phyloP scores from a whole-genome alignment of 306 rosid genomes.

The Aeschynomene evenia region DNA sequence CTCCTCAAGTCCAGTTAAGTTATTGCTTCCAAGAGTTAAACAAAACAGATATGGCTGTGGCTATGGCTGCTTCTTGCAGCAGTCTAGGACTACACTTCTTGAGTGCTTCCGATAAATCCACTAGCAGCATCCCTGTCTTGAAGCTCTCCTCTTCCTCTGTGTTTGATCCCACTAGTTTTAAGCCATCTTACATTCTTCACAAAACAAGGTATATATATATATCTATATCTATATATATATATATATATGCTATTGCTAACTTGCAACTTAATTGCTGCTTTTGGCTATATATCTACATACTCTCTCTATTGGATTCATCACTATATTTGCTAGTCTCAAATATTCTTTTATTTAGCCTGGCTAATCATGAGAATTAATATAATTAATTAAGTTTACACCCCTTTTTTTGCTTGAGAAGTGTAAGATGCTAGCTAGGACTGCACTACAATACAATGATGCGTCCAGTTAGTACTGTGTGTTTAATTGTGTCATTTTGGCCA shows the following conservation, averaged over 20 bases:
- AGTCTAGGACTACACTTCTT: slow-evolving; percentile 52
- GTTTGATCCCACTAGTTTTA: slow-evolving; percentile 32
- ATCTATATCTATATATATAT: no score
- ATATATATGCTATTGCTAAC: no score
- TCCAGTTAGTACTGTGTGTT: slow-evolving; percentile 25
- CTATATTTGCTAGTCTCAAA: background rate
- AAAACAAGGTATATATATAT: slow-evolving; percentile 61
- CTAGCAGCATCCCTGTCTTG: slow-evolving; percentile 24
- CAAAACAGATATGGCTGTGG: slow-evolving; percentile 50
- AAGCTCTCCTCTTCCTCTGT: slow-evolving; percentile 39
- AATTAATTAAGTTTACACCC: background rate
- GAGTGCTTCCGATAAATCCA: slow-evolving; percentile 40
- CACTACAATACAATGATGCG: slow-evolving; percentile 13
- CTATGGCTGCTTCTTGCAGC: slow-evolving; percentile 78
- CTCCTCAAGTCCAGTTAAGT: no score
- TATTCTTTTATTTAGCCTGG: background rate
- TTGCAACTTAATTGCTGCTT: no score
- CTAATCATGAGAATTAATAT: background rate
- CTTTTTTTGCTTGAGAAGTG: background rate
- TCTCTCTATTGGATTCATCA: no score
- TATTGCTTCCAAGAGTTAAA: background rate
- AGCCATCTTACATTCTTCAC: slow-evolving; percentile 46
- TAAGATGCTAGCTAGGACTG: background rate
- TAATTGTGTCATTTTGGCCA: slow-evolving; percentile 43
- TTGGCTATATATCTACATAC: no score